A percentile compares a stretch with the other conserved stretches of the same genome.
Conservation (phyloP, 2,329 filamentous ascomycete genomes). For the Alternaria rosae region DNA sequence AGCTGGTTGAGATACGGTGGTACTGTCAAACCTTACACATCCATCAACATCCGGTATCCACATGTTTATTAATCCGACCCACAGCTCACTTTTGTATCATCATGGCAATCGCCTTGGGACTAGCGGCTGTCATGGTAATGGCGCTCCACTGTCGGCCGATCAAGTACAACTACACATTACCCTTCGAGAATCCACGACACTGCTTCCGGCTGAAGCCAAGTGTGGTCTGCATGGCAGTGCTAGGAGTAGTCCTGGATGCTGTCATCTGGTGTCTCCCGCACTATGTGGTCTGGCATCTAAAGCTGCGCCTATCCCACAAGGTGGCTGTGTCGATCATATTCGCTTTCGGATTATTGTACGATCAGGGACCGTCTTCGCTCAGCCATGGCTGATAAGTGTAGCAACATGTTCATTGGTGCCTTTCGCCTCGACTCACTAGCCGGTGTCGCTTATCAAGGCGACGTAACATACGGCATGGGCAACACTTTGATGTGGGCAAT, state of each 20-base stretch:
- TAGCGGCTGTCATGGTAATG: conserved; percentile 17
- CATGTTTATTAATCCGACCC: conserved; percentile 18
- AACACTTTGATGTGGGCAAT: conserved; percentile 28
- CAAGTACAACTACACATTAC: conserved; percentile 28
- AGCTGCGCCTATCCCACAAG: conserved; percentile 31
- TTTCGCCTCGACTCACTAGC: conserved; percentile 19
- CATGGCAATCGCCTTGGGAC: conserved; percentile 14
- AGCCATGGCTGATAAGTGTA: conserved; percentile 15
- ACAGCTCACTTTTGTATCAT: conserved; percentile 28
- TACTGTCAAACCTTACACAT: conserved; percentile 14
- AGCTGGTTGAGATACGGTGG: conserved; percentile 28
- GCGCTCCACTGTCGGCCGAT: conserved; percentile 33
- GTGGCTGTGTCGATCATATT: conserved; percentile 35
- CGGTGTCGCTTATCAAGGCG: conserved; percentile 7
- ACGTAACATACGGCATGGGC: conserved; percentile 27
- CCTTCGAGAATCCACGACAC: conserved; percentile 19
- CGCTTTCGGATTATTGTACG: conserved; percentile 32
- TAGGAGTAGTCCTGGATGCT: conserved; percentile 27
- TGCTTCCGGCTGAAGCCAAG: conserved; percentile 30
- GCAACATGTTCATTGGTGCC: conserved; percentile 27
- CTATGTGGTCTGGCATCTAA: conserved; percentile 35
- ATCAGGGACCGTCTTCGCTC: neutral
- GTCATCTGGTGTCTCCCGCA: conserved; percentile 36
- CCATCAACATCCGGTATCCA: neutral
- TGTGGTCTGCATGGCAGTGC: conserved; percentile 13